A percentile compares a stretch with the other conserved stretches of the same genome.
Evolutionary conservation across 2,329 filamentous ascomycete species (phyloP).

Genomic region (Exophiala xenobiotica): DNA sequence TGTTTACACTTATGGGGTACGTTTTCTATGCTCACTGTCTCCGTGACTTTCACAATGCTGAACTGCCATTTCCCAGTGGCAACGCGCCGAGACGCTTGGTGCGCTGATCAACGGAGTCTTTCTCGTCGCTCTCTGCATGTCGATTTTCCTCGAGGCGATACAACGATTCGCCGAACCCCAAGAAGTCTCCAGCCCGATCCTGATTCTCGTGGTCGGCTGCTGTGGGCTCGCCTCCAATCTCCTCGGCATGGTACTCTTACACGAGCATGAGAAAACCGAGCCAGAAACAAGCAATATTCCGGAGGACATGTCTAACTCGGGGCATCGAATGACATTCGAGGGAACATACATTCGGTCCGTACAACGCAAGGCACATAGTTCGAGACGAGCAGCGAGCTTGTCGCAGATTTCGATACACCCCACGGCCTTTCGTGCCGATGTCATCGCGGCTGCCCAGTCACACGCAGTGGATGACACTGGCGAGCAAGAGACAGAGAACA

Average conservation of each 20-base stretch:
- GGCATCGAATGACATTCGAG: too few relatives aligned
- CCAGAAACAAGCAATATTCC: not conserved
- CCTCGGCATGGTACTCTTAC: conserved; percentile 81
- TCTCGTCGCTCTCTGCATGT: conserved; percentile 89
- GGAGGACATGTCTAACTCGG: conserved; percentile 45
- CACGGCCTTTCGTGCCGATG: not conserved
- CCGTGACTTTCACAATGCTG: conserved; percentile 4
- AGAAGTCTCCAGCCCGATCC: conserved; percentile 74
- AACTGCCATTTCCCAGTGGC: conserved; percentile 61
- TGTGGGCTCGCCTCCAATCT: conserved; percentile 84
- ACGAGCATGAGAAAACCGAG: conserved; percentile 64
- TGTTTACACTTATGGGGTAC: conserved; percentile 90
- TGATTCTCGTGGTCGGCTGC: conserved; percentile 85
- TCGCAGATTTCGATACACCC: conserved; percentile 7
- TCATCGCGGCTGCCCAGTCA: conserved; percentile 1
- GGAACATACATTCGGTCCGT: conserved; percentile 50
- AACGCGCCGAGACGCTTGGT: conserved; percentile 92
- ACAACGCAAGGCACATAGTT: conserved; percentile 37
- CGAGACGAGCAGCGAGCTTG: conserved; percentile 1
- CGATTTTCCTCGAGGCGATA: conserved; percentile 94
- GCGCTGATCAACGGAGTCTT: conserved; percentile 97
- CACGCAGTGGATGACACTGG: not conserved
- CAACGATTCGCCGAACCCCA: conserved; percentile 88
- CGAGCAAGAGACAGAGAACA: conserved; percentile 3
- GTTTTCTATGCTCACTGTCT: conserved; percentile 37